Base-by-base conservation (phyloP, 2,329 filamentous ascomycete genomes). In the Exophiala aquamarina region DNA sequence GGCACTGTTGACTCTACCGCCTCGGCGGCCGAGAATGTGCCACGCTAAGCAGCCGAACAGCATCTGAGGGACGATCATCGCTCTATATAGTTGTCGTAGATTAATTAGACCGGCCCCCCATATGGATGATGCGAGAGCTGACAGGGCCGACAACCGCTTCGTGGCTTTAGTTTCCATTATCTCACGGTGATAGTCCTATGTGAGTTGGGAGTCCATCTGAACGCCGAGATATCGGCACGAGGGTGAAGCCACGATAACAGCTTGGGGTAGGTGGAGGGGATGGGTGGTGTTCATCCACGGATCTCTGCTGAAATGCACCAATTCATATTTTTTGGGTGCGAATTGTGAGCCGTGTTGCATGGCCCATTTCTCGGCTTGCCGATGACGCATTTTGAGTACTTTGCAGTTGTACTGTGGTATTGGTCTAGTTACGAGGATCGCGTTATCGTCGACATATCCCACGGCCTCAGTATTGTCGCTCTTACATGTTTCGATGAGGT, bases 31-130 rank as follows among this genome's bases (percentile, higher is more conserved):
- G 3, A 19, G 17, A 9, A 8, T 49, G 46, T 59, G 49, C 61
- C 60, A 64, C 29, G 56, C 56, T 8, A 59, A 66, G 41, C 53
- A 63, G 2, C 49, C 55, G 38, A 61, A 65, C 8, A 61, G 47
- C 42, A 64, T 62, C 26, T 62, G 49, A 2, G 54, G 58, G 10
- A 62, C 33, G 4, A 59, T 50, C 19, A 63, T 57, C 15, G 54
- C 57, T 19, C 52, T 49, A 36, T 63, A 63, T 11, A 63, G 53
- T 23, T 60, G 53, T 37, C 57, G 48, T 13, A 64, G 53, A 36
- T 60, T 59, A 10, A 55, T 49, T 11, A 52, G 21, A 14, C 47
- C 54, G 2, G 52, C 18, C 43, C 31, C 59, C 58, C 55, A 63
- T 15, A 55, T 59, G 18, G 58, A 62, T 11, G 47, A 59, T 44